Conservation (phyloP, 345 rosid species). For the Balakata baccata region DNA sequence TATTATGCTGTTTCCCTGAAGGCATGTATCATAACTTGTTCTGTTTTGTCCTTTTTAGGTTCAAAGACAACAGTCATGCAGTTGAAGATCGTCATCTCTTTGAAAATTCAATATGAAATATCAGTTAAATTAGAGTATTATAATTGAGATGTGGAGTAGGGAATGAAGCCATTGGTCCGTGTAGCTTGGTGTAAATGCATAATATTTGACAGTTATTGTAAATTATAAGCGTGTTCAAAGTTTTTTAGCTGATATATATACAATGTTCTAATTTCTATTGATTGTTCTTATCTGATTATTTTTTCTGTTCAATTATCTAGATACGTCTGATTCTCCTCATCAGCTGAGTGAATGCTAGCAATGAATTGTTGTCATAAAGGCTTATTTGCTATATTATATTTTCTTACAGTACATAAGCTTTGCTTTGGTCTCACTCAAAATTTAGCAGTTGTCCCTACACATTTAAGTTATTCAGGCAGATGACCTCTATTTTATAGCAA, state of each 20-base stretch:
- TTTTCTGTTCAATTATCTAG: background rate
- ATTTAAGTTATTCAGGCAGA: too few species aligned
- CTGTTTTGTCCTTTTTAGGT: conserved; percentile 20
- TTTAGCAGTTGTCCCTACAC: too few species aligned
- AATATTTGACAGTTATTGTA: conserved; percentile 36
- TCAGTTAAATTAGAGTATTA: conserved; percentile 19
- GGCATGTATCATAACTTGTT: background rate
- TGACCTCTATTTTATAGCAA: too few species aligned
- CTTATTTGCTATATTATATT: too few species aligned
- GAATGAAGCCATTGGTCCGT: conserved; percentile 63
- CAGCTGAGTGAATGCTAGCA: background rate
- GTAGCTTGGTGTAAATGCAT: conserved; percentile 38
- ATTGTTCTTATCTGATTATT: background rate
- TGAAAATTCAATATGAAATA: conserved; percentile 22
- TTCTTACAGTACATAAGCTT: too few species aligned
- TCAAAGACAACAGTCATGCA: conserved; percentile 21
- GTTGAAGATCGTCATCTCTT: conserved; percentile 20
- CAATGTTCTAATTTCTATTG: conserved; percentile 15
- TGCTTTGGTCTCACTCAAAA: too few species aligned
- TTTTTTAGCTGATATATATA: conserved; percentile 29
- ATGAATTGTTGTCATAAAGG: too few species aligned
- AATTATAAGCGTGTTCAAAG: conserved; percentile 26
- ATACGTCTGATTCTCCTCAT: background rate
- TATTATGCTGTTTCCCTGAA: background rate
- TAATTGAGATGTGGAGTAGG: conserved; percentile 32